Evolutionary conservation across 129 eudicot genomes (phyloP).

Genomic region (Chrysanthemum lavandulifolium): DNA sequence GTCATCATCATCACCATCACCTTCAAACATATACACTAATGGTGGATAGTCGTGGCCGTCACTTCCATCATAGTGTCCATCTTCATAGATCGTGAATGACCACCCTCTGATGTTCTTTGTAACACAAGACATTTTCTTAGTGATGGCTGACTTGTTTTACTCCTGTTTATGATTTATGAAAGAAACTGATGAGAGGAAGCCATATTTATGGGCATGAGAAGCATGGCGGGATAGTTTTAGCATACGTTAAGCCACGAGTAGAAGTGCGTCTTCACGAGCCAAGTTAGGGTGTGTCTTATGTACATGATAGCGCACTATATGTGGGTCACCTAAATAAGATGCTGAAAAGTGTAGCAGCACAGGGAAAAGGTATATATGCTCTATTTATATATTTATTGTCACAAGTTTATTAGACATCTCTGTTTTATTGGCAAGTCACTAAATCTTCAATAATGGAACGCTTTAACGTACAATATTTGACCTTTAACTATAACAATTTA

Average conservation of each 20-base stretch:
- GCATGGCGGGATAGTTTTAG: conserved; percentile 3
- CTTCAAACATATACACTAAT: not conserved
- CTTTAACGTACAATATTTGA: no score
- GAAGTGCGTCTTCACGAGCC: not conserved
- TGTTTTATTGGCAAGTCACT: no score
- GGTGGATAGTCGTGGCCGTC: not conserved
- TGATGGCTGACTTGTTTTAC: not conserved
- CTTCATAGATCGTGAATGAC: not conserved
- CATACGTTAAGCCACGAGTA: not conserved
- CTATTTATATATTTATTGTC: not conserved
- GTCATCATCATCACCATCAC: conserved; percentile 32
- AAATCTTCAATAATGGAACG: no score
- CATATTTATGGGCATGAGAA: not conserved
- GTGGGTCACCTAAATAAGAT: no score
- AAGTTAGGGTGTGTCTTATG: no score
- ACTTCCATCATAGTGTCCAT: not conserved
- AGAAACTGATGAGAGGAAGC: not conserved
- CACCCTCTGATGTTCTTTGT: not conserved
- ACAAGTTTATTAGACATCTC: no score
- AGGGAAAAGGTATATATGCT: no score
- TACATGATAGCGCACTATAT: no score
- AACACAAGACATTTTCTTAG: conserved; percentile 1
- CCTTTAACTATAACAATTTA: no score
- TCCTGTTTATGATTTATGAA: not conserved
- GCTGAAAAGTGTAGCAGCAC: no score